Evolutionary conservation across 768 basidiomycete species (phyloP).

Genomic region (Artomyces pyxidatus): DNA sequence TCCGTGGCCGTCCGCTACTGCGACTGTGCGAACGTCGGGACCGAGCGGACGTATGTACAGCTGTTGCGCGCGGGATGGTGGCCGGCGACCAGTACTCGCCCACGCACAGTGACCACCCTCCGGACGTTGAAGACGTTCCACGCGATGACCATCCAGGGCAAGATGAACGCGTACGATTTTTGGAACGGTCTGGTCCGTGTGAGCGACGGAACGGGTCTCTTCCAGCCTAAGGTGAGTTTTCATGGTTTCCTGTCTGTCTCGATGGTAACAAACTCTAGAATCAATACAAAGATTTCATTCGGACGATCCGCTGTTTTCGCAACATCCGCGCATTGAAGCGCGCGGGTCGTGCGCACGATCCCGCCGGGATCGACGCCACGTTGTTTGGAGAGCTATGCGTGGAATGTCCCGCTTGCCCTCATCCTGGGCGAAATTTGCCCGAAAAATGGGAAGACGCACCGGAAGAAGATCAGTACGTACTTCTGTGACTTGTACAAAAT

Average conservation of each 20-base stretch:
- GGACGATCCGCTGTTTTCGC: not conserved
- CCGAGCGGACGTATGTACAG: slow-evolving; percentile 11
- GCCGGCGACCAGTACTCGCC: slow-evolving; percentile 23
- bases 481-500: not conserved
- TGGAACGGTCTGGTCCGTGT: slow-evolving; percentile 20
- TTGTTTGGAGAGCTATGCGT: not conserved
- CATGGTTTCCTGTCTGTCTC: not conserved
- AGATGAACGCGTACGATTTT: slow-evolving; percentile 26
- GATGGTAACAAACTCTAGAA: slow-evolving; percentile 6
- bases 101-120: slow-evolving; percentile 26
- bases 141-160: slow-evolving; percentile 24
- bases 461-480: not conserved
- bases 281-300: not conserved
- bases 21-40: slow-evolving; percentile 9
- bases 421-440: not conserved
- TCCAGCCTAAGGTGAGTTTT: slow-evolving; percentile 3
- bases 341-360: not conserved
- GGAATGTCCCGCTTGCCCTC: not conserved
- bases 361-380: not conserved
- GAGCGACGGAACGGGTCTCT: slow-evolving; percentile 26
- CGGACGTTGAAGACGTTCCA: slow-evolving; percentile 25
- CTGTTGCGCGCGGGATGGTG: slow-evolving; percentile 25
- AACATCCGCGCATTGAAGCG: not conserved
- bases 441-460: not conserved
- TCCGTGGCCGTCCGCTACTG: slow-evolving; percentile 19